Conservation (phyloP, 768 basidiomycete species). For the Auricularia heimuer region DNA sequence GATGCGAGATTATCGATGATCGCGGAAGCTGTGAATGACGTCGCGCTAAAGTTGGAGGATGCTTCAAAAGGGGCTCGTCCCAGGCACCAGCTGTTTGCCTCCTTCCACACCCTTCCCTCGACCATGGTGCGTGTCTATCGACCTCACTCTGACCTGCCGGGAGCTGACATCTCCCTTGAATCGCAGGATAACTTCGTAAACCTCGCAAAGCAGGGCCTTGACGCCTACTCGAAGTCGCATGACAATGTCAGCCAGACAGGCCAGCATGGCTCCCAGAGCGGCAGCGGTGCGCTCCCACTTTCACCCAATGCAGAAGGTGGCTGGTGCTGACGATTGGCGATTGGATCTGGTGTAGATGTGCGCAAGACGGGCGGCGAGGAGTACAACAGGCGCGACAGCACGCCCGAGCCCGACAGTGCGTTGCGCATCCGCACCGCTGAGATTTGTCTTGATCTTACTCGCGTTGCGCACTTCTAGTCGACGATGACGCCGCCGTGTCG, state of each 20-base stretch:
- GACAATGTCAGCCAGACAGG: constrained; percentile 21
- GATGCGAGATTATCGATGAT: too few relatives aligned
- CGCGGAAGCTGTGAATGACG: too few relatives aligned
- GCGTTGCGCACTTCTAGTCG: constrained; percentile 31
- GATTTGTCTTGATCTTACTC: constrained; percentile 10
- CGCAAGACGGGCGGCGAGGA: constrained; percentile 52
- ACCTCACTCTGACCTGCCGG: too few relatives aligned
- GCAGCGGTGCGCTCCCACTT: neutral
- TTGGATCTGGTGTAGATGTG: constrained; percentile 16
- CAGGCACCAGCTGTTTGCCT: too few relatives aligned
- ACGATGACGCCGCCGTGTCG: constrained; percentile 51
- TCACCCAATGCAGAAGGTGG: too few relatives aligned
- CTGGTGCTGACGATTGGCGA: neutral
- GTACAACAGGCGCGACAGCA: constrained; percentile 48
- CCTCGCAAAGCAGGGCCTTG: constrained; percentile 57
- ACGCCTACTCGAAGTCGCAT: constrained; percentile 43
- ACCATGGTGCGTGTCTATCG: too few relatives aligned
- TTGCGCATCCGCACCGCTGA: constrained; percentile 14
- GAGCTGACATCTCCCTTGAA: too few relatives aligned
- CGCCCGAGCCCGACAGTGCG: constrained; percentile 9
- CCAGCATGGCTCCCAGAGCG: neutral
- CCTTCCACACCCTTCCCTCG: too few relatives aligned
- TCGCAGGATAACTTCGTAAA: constrained; percentile 55
- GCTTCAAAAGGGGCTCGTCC: too few relatives aligned
- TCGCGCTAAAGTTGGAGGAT: too few relatives aligned